phyloP scores from a whole-genome alignment of 805 yeast genomes.

The Candida gorgasii region DNA sequence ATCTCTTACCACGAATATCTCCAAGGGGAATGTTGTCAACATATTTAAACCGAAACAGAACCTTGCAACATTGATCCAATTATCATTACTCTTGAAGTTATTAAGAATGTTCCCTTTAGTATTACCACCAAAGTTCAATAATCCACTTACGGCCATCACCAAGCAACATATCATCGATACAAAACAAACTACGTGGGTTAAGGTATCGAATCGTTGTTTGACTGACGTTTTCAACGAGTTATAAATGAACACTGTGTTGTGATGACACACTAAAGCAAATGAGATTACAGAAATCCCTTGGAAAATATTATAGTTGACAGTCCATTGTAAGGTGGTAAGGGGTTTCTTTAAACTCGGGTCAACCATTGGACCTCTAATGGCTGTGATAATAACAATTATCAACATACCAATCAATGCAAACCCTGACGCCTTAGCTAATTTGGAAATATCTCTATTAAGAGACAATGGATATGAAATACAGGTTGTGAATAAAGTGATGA shows the following conservation, averaged over 20 bases:
- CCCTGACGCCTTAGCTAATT: constrained; percentile 82
- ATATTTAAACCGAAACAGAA: constrained; percentile 89
- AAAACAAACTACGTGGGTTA: constrained; percentile 82
- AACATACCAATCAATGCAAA: constrained; percentile 85
- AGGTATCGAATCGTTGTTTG: constrained; percentile 65
- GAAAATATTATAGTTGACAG: constrained; percentile 66
- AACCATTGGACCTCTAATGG: constrained; percentile 68
- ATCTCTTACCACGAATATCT: constrained; percentile 86
- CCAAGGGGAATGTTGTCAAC: constrained; percentile 90
- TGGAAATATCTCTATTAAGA: constrained; percentile 75
- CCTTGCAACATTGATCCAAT: constrained; percentile 80
- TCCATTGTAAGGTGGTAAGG: constrained; percentile 44
- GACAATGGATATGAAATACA: constrained; percentile 83
- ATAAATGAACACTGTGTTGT: constrained; percentile 86
- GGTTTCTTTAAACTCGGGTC: constrained; percentile 49
- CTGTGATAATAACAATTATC: constrained; percentile 71
- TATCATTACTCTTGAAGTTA: constrained; percentile 77
- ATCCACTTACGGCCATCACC: constrained; percentile 78
- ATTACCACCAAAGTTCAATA: constrained; percentile 67
- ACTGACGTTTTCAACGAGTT: constrained; percentile 80
- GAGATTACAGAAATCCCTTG: constrained; percentile 94
- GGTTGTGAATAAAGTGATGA: constrained; percentile 68
- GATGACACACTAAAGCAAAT: constrained; percentile 94
- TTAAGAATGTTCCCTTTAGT: constrained; percentile 88
- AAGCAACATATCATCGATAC: constrained; percentile 80